Evolutionary conservation across 139 green algal genomes (phyloP), one percentile per base, ranked within the genome.

Genomic region (Auxenochlorella pyrenoidosa): DNA sequence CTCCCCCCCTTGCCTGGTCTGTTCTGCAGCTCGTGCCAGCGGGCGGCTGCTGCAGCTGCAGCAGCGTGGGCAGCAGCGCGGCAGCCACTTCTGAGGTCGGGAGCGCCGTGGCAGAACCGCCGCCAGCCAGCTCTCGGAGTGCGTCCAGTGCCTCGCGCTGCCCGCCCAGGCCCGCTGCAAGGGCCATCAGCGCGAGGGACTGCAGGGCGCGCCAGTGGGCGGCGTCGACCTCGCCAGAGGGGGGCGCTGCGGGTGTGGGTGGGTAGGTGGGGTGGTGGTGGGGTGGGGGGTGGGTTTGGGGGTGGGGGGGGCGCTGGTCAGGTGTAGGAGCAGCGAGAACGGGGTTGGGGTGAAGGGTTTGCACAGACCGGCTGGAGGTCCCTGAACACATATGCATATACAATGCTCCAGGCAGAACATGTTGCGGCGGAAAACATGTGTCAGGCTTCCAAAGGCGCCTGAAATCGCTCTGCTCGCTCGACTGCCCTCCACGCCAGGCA

Each of bases 171-270:
- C 58, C 60, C 16, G 79, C 58, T 28, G 82, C 70, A 21, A 80
- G 43, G 12, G 82, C 82, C 70, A 87, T 68, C 65, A 71, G 68
- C 16, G 70, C 44, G 18, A 87, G 18, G 3, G 41, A 71, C 47
- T 81, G 82, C 70, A 87, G 47, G 19, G 68, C 82, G 34, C 82
- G 82, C 82, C 82, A 87, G 34, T 71, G 66, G 19, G 82, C 82
- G 1, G 51, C 65, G 26, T 80, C 70, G 0, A 59, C 47, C 12
- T 80, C 66, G 5, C 21, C 26, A 0, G 68, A 32, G 5, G 82
- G 82, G 18, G 51, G 32, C 34, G 16, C 79, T 84, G 79, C 51
- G 15, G 43, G 43, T 13, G 26, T 12, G 12, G 12, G 47, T 58
- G 47, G 47, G 47, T 6, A 12, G 12, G 6, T n/a, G n/a, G 26